Evolutionary conservation across 2,329 filamentous ascomycete species (phyloP), one percentile per base, ranked within the genome.

Genomic region (Scedosporium boydii): DNA sequence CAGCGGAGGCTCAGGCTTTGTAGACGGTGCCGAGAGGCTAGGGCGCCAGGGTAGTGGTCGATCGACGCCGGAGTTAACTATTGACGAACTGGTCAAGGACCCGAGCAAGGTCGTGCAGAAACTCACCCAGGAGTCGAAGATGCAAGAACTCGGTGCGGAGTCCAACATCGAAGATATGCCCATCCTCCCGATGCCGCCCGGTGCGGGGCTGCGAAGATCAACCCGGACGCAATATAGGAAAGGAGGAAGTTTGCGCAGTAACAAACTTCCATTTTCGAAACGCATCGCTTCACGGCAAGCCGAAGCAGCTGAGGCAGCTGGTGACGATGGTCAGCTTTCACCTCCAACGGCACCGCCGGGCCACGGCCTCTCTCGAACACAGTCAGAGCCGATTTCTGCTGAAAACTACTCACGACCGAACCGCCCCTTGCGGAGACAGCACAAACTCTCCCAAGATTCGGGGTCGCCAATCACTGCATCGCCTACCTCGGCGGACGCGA

Each of bases 191-290:
- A 84, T 88, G 63, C 86, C 88, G 21, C 86, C 87, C 1, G 91
- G 91, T 3, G 86, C 88, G 73, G 90, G 91, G 38, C 77, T 99
- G 58, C 88, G 95, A 68, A 85, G 95, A 65, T 97, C 95, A 12
- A 99, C 92, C 21, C 85, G 91, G 62, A 99, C 95, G 4, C 93
- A 90, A 27, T 98, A 98, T 73, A 82, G 93, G 69, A 91, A 86
- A 68, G 82, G 90, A 63, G 93, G 93, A 41, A 97, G 93, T 76
- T 74, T 96, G 65, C 87, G 89, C 59, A 89, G 90, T 26, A 89
- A 95, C 64, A 84, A 89, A 61, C 79, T 86, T 3, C 86, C 89
- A 0, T 88, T 91, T 67, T 89, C 90, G 1, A 91, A 90, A 73
- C 84, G 93, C 46, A 80, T 86, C 55, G 80, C 63, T 60, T 56